These are phyloP conservation scores for Aspergillus brunneoviolaceus DNA, from an alignment of 2,329 filamentous ascomycete genomes.

Conservation along the genomic window DNA sequence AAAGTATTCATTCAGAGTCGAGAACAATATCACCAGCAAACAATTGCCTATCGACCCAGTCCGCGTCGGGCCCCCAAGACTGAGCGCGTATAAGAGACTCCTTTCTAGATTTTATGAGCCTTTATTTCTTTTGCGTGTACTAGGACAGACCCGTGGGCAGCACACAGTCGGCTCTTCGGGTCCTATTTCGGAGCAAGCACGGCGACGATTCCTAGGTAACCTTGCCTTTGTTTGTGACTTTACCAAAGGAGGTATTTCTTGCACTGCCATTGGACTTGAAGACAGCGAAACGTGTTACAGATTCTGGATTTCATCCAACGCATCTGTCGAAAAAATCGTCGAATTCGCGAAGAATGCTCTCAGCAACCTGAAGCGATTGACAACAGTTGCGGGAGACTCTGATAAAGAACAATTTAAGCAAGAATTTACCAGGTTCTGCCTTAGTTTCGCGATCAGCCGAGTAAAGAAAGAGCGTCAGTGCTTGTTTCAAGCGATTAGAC, in stretches of 20 bases:
- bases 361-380: slow-evolving; percentile 4
- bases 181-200: slow-evolving; percentile 6
- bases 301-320: slow-evolving; percentile 50
- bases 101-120: slow-evolving; percentile 42
- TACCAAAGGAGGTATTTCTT: slow-evolving; percentile 47
- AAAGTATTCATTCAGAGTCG: background rate
- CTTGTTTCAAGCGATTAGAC: slow-evolving; percentile 8
- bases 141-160: slow-evolving; percentile 14
- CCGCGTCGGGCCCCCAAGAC: slow-evolving; percentile 9
- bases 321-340: slow-evolving; percentile 19
- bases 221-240: slow-evolving; percentile 49
- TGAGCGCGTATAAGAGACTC: slow-evolving; percentile 14
- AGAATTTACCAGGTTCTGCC: slow-evolving; percentile 13
- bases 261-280: slow-evolving; percentile 49
- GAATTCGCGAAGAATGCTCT: slow-evolving; percentile 35
- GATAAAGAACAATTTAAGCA: background rate
- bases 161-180: slow-evolving; percentile 3
- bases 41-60: slow-evolving; percentile 3
- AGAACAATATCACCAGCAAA: slow-evolving; percentile 1
- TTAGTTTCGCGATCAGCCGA: slow-evolving; percentile 14
- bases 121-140: slow-evolving; percentile 31
- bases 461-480: slow-evolving; percentile 12
- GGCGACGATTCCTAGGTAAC: slow-evolving; percentile 17
- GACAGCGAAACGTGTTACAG: slow-evolving; percentile 29
- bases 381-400: background rate